Conservation (phyloP, 1,284 basidiomycete genomes). For the Acaromyces ingoldii region DNA sequence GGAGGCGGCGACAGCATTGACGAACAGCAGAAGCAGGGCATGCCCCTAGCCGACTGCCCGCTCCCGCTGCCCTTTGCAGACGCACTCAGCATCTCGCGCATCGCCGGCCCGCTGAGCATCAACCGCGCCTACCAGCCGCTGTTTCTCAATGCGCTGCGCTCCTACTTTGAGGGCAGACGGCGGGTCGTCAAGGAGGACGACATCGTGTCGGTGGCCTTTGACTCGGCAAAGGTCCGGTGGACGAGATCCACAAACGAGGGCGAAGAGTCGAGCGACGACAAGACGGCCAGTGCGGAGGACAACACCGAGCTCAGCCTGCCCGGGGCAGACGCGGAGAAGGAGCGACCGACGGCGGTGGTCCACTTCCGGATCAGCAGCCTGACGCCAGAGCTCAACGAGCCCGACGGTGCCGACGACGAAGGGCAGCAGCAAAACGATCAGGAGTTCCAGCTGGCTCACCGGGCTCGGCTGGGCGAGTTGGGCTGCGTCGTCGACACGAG, state of each 20-base stretch:
- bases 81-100: constrained; percentile 68
- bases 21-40: background rate
- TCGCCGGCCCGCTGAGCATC: constrained; percentile 73
- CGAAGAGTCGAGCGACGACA: constrained; percentile 4
- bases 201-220: constrained; percentile 68
- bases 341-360: constrained; percentile 54
- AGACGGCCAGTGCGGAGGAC: background rate
- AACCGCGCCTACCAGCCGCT: constrained; percentile 68
- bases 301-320: constrained; percentile 8
- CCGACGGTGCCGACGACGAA: constrained; percentile 31
- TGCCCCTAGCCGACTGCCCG: constrained; percentile 12
- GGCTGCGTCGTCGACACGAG: constrained; percentile 79
- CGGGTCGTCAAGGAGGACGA: constrained; percentile 75
- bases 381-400: constrained; percentile 60
- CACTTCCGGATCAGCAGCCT: constrained; percentile 78
- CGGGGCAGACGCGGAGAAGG: background rate
- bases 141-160: constrained; percentile 66
- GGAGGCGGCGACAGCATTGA: no score
- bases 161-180: constrained; percentile 62
- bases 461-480: constrained; percentile 60
- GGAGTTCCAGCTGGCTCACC: constrained; percentile 20
- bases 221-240: constrained; percentile 53
- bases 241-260: background rate
- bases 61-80: constrained; percentile 45
- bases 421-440: constrained; percentile 10